phyloP scores from a whole-genome alignment of 257 asterid genomes.

The Salvia rosmarinus region DNA sequence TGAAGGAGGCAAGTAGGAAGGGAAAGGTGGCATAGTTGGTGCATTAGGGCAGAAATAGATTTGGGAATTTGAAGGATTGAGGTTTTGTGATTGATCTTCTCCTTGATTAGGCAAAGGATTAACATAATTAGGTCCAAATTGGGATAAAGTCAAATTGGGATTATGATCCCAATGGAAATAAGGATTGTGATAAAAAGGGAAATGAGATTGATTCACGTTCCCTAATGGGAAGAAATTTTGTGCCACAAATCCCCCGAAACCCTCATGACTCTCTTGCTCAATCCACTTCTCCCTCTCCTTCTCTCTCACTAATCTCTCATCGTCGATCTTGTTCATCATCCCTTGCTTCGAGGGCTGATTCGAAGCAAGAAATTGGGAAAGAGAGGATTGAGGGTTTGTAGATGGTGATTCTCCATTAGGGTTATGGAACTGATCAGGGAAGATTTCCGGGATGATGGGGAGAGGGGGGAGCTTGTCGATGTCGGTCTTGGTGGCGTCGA shows the following conservation, averaged over 20 bases:
- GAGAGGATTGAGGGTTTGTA: not conserved
- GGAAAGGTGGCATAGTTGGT: not conserved
- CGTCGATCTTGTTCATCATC: not conserved
- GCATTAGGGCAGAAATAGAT: conserved; percentile 10
- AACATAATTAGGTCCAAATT: not conserved
- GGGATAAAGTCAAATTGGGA: conserved; percentile 4
- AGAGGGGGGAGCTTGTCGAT: conserved; percentile 78
- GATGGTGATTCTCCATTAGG: not conserved
- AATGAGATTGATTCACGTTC: not conserved
- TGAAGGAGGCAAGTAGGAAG: conserved; percentile 17
- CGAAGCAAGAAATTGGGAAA: not conserved
- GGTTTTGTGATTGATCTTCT: not conserved
- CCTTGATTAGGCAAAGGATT: conserved; percentile 5
- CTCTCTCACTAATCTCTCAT: not conserved
- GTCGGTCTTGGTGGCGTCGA: conserved; percentile 60
- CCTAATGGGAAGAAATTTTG: conserved; percentile 21
- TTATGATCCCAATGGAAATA: conserved; percentile 27
- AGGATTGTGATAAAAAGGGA: conserved; percentile 12
- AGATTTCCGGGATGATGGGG: conserved; percentile 39
- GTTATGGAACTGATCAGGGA: not conserved
- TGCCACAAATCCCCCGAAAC: conserved; percentile 22
- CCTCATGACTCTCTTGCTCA: conserved; percentile 2
- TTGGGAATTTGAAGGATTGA: not conserved
- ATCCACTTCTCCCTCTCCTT: not conserved
- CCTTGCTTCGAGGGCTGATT: not conserved